These are phyloP conservation scores for Astragalus glycyphyllos DNA, from an alignment of 306 rosid species.

Conservation along the genomic window DNA sequence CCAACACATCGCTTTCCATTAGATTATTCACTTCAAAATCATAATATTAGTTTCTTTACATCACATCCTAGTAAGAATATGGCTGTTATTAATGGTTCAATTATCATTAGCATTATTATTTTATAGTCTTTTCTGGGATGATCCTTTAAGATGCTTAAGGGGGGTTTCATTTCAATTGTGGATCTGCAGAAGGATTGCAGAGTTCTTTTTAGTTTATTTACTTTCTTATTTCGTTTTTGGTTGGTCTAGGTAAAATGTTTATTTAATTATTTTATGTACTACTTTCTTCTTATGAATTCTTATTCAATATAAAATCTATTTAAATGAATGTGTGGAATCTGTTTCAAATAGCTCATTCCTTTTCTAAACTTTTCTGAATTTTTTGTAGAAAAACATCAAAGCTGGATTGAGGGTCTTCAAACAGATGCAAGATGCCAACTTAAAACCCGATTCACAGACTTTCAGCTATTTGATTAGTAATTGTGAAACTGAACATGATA, in stretches of 20 bases:
- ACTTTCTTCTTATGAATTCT: neutral
- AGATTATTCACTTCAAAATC: conserved; percentile 12
- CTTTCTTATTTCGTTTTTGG: neutral
- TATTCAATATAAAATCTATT: conserved; percentile 15
- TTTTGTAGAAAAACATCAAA: conserved; percentile 67
- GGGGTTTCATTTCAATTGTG: neutral
- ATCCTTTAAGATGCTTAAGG: neutral
- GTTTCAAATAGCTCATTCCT: conserved; percentile 30
- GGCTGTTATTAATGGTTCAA: conserved; percentile 23
- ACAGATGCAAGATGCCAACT: conserved; percentile 63
- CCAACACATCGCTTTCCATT: conserved; percentile 10
- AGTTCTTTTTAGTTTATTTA: conserved; percentile 4
- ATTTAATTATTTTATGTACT: neutral
- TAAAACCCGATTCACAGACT: conserved; percentile 77
- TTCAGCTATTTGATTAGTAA: conserved; percentile 67
- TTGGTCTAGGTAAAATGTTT: conserved; percentile 1
- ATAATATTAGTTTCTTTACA: conserved; percentile 4
- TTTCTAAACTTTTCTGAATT: conserved; percentile 31
- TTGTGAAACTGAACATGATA: conserved; percentile 68
- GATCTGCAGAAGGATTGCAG: neutral
- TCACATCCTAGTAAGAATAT: conserved; percentile 1
- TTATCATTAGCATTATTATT: conserved; percentile 10
- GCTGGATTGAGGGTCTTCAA: conserved; percentile 63
- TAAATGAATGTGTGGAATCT: neutral
- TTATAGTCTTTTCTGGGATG: conserved; percentile 10